Base-by-base conservation (phyloP, 2,329 filamentous ascomycete genomes). In the Cladophialophora yegresii region DNA sequence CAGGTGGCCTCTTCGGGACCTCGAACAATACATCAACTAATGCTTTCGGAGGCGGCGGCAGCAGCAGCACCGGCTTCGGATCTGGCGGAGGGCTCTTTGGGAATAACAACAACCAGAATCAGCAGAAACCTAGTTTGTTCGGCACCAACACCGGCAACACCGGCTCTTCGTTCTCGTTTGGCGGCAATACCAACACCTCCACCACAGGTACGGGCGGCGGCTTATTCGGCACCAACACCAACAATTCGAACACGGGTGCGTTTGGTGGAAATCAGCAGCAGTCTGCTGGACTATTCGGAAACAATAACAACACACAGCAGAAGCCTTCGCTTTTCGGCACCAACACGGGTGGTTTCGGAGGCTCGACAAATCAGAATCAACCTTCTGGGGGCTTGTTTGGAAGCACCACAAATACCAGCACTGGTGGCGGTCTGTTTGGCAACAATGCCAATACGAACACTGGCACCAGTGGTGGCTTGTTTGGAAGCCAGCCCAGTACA, bases 301-400 rank as follows among this genome's bases (percentile, higher is more conserved):
- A 70, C 33, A 71, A 70, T 32, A 71, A 67, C 72, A 71, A 70
- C 43, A 64, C 64, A 1, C 57, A 53, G 23, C 66, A 69, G 54
- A 69, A 70, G 54, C 45, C 65, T 13, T 60, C 67, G 9, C 66
- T 70, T 49, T 67, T 67, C 74, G 76, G 63, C 74, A 74, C 55
- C 70, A 54, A 16, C 51, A 72, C 61, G 69, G 73, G 78, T n/a
- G 79, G 79, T 57, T 81, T 80, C 74, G 33, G 67, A 20, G 63
- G 67, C 7, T 55, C 66, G 5, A 70, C 73, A 65, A 76, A 72
- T 23, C 80, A 82, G 66, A 77, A 73, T 71, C 76, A 78, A 72
- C 70, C 76, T 64, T 73, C 80, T 20, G 76, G 77, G 23, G 78
- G 81, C 16, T 70, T 83, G 2, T 83, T 85, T 69, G 81, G 81